Conservation (phyloP, 108 stramenopile genomes). For the Thalassiosira profunda region DNA sequence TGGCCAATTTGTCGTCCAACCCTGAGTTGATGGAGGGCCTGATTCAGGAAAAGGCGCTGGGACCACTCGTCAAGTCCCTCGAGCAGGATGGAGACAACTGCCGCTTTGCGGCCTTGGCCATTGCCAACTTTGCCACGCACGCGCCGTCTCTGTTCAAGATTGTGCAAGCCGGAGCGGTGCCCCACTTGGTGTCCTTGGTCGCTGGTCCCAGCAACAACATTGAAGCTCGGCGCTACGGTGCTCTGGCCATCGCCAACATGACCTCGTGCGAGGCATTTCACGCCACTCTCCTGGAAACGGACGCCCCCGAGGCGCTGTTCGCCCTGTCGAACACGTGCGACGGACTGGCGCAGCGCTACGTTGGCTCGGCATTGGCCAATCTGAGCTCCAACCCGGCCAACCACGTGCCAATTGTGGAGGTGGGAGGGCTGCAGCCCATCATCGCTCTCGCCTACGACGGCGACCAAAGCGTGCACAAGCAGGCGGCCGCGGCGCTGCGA, state of each 20-base stretch:
- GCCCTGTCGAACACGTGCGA: conserved; percentile 76
- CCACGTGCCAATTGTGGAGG: conserved; percentile 78
- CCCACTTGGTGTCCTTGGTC: conserved; percentile 61
- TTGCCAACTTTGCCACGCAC: conserved; percentile 87
- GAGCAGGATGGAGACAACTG: conserved; percentile 52
- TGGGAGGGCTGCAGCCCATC: conserved; percentile 82
- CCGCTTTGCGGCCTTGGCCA: conserved; percentile 74
- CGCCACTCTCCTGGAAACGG: conserved; percentile 66
- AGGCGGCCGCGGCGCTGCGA: conserved; percentile 82
- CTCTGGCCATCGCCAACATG: conserved; percentile 82
- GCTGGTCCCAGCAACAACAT: conserved; percentile 7
- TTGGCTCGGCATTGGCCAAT: conserved; percentile 84
- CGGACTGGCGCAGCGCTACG: conserved; percentile 73
- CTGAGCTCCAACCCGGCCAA: conserved; percentile 69
- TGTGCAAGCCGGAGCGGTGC: conserved; percentile 82
- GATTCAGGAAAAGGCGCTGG: conserved; percentile 61
- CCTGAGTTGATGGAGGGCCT: conserved; percentile 74
- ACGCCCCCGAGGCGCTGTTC: conserved; percentile 70
- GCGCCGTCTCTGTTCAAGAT: conserved; percentile 75
- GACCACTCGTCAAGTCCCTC: conserved; percentile 68
- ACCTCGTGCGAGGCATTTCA: conserved; percentile 80
- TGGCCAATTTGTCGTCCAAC: conserved; percentile 87
- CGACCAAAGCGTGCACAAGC: conserved; percentile 79
- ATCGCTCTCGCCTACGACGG: conserved; percentile 60
- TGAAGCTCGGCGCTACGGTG: conserved; percentile 57